These are phyloP conservation scores for Pythium inflatum DNA, from an alignment of 352 stramenopile genomes.

Conservation along the genomic window DNA sequence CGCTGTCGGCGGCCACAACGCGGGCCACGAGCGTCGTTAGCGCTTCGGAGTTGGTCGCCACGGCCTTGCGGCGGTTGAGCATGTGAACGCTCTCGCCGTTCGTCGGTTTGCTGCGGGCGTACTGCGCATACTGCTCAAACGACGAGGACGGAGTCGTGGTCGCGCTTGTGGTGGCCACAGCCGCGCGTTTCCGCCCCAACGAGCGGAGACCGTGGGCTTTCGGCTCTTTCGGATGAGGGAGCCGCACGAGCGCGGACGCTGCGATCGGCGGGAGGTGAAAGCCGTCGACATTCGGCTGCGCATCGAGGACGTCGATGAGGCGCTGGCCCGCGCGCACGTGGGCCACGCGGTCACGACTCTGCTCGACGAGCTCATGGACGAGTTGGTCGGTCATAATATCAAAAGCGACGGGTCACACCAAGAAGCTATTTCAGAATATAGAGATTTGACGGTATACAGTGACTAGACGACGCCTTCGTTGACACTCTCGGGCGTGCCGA, in stretches of 20 bases:
- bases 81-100: constrained; percentile 41
- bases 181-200: constrained; percentile 29
- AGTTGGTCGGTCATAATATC: constrained; percentile 33
- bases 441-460: neutral
- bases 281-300: neutral
- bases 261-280: neutral
- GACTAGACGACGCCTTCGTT: constrained; percentile 26
- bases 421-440: constrained; percentile 29
- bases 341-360: constrained; percentile 57
- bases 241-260: constrained; percentile 6
- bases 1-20: neutral
- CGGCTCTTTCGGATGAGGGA: constrained; percentile 7
- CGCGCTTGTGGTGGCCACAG: constrained; percentile 13
- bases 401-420: too few relatives aligned
- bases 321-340: constrained; percentile 60
- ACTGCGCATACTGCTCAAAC: constrained; percentile 46
- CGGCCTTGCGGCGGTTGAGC: constrained; percentile 46
- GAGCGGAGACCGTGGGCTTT: constrained; percentile 11
- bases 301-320: constrained; percentile 46
- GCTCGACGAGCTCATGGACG: constrained; percentile 63
- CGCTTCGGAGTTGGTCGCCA: constrained; percentile 36
- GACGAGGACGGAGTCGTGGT: constrained; percentile 7
- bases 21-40: constrained; percentile 39
- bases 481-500: constrained; percentile 20
- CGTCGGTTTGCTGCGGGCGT: constrained; percentile 50